A percentile compares a stretch with the other conserved stretches of the same genome.
phyloP scores from a whole-genome alignment of 176 grass and related monocot species.

The Cenchrus purpureus region DNA sequence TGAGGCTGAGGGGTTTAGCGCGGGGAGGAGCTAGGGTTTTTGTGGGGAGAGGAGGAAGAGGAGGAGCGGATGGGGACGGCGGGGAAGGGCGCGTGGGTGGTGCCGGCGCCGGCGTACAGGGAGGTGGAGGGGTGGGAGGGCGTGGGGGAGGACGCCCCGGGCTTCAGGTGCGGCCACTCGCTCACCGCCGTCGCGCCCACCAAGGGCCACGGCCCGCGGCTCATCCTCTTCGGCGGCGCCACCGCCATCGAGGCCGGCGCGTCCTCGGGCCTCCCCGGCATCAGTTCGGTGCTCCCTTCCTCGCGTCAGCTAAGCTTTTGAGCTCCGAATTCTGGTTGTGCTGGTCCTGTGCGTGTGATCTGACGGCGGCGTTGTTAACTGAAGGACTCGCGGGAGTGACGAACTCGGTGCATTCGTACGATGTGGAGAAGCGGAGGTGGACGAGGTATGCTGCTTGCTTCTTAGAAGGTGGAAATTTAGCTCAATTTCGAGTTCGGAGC shows the following conservation, averaged over 20 bases:
- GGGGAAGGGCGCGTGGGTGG: constrained; percentile 66
- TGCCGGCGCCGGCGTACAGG: constrained; percentile 77
- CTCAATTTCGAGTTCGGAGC: constrained; percentile 14
- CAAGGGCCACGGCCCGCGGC: constrained; percentile 82
- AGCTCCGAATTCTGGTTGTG: not conserved
- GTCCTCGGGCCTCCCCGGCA: constrained; percentile 68
- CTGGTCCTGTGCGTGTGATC: constrained; percentile 15
- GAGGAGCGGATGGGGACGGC: constrained; percentile 53
- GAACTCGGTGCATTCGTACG: constrained; percentile 93
- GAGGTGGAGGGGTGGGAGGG: constrained; percentile 65
- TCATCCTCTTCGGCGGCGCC: constrained; percentile 97
- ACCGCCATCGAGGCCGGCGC: constrained; percentile 87
- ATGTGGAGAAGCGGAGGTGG: constrained; percentile 77
- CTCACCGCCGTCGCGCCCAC: constrained; percentile 82
- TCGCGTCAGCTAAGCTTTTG: constrained; percentile 12
- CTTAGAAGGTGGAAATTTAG: not conserved
- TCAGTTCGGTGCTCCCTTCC: constrained; percentile 60
- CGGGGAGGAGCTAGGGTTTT: constrained; percentile 25
- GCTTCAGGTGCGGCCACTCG: constrained; percentile 77
- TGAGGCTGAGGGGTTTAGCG: constrained; percentile 3
- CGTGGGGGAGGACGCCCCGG: constrained; percentile 72
- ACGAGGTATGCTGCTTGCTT: constrained; percentile 52
- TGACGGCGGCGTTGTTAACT: constrained; percentile 17
- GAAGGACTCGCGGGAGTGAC: constrained; percentile 94
- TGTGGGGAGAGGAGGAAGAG: not conserved